Conservation (phyloP, 1,139 yeast species). For the Geotrichum histeridarum region DNA sequence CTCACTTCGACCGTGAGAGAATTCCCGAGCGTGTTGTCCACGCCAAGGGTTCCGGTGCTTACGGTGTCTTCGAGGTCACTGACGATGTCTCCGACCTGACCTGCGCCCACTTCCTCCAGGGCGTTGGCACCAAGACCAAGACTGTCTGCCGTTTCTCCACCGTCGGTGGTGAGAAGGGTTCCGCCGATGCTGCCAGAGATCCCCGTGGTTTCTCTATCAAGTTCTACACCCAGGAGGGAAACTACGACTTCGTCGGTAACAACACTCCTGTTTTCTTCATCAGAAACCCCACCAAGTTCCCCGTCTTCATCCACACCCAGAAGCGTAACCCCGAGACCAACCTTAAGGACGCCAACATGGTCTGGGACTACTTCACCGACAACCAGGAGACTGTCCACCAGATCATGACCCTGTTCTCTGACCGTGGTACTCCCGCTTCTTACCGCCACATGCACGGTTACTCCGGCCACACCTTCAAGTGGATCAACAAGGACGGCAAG, state of each 20-base stretch:
- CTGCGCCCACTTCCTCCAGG: conserved; percentile 62
- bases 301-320: conserved; percentile 84
- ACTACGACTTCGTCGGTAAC: conserved; percentile 82
- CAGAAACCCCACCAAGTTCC: conserved; percentile 83
- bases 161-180: conserved; percentile 83
- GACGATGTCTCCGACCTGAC: conserved; percentile 75
- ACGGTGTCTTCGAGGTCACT: conserved; percentile 73
- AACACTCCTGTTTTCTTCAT: conserved; percentile 85
- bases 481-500: conserved; percentile 59
- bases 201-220: conserved; percentile 85
- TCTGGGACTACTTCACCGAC: conserved; percentile 64
- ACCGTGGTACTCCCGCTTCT: conserved; percentile 67
- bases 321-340: conserved; percentile 82
- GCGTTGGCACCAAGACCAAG: conserved; percentile 71
- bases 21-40: conserved; percentile 88
- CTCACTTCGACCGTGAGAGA: conserved; percentile 83
- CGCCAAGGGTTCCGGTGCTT: conserved; percentile 87
- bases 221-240: conserved; percentile 83
- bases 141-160: conserved; percentile 77
- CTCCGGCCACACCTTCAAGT: conserved; percentile 73
- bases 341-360: conserved; percentile 64
- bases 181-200: conserved; percentile 83
- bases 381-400: conserved; percentile 64
- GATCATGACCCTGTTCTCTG: conserved; percentile 58
- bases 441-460: conserved; percentile 67